Evolutionary conservation across 2,329 filamentous ascomycete genomes (phyloP).

Genomic region (Aspergillus tamarii): DNA sequence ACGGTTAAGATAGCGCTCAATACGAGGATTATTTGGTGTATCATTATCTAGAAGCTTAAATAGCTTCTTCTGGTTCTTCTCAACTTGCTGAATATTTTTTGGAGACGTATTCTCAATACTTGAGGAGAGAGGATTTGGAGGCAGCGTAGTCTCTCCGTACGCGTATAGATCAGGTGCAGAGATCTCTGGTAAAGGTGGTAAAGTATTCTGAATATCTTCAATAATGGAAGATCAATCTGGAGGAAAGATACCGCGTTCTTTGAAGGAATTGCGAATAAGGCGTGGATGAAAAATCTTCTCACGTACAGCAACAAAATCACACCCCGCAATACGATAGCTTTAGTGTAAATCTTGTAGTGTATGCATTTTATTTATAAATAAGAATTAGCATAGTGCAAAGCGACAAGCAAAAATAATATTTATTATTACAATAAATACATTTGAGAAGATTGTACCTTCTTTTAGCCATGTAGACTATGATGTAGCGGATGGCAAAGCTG

Average conservation of each 20-base stretch:
- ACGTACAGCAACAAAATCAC: neutral
- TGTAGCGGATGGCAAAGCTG: too few relatives aligned
- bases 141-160: neutral
- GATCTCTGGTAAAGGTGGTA: neutral
- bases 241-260: neutral
- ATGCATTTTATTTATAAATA: too few relatives aligned
- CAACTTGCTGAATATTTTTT: neutral
- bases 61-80: neutral
- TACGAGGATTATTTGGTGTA: neutral
- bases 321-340: too few relatives aligned
- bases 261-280: neutral
- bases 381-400: too few relatives aligned
- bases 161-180: neutral
- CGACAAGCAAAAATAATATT: too few relatives aligned
- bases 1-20: neutral
- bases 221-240: neutral
- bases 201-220: neutral
- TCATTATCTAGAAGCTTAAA: slow-evolving; percentile 2
- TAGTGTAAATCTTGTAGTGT: too few relatives aligned
- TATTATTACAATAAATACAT: too few relatives aligned
- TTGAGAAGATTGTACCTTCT: too few relatives aligned
- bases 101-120: neutral
- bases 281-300: neutral
- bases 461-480: too few relatives aligned
- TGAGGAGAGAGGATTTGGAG: neutral